phyloP scores from a whole-genome alignment of 2,329 filamentous ascomycete species.

The Aspergillus puulaauensis region DNA sequence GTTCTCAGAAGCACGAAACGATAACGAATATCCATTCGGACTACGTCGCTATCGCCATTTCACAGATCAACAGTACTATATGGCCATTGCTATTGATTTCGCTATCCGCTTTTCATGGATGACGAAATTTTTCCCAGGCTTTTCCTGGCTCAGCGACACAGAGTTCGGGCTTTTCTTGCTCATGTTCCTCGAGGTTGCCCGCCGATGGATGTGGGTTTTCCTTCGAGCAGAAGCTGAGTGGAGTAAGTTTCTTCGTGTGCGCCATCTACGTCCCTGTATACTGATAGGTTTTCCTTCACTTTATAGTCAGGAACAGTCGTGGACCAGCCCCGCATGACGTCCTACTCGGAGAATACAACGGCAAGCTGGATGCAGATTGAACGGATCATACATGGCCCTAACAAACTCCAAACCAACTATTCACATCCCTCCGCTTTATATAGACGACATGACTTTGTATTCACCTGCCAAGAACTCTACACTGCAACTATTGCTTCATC shows the following conservation, averaged over 20 bases:
- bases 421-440: slow-evolving; percentile 3
- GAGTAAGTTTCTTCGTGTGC: slow-evolving; percentile 52
- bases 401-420: slow-evolving; percentile 1
- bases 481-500: slow-evolving; percentile 5
- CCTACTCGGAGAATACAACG: slow-evolving; percentile 69
- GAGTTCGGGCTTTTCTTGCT: slow-evolving; percentile 88
- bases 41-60: slow-evolving; percentile 74
- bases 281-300: slow-evolving; percentile 17
- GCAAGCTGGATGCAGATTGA: slow-evolving; percentile 64
- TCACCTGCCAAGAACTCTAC: slow-evolving; percentile 18
- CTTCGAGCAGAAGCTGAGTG: slow-evolving; percentile 94
- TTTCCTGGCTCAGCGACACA: slow-evolving; percentile 81
- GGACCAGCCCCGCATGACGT: slow-evolving; percentile 67
- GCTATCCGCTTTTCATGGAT: slow-evolving; percentile 87
- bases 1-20: slow-evolving; percentile 63
- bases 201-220: slow-evolving; percentile 96
- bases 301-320: slow-evolving; percentile 52
- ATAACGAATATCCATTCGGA: slow-evolving; percentile 70
- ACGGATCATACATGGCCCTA: neutral
- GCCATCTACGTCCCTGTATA: slow-evolving; percentile 4
- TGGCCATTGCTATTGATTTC: slow-evolving; percentile 74
- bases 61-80: slow-evolving; percentile 75
- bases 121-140: slow-evolving; percentile 76
- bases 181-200: slow-evolving; percentile 80
- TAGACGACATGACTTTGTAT: slow-evolving; percentile 19